Base-by-base conservation (phyloP, 441 rosid genomes). In the Metrosideros polymorpha region DNA sequence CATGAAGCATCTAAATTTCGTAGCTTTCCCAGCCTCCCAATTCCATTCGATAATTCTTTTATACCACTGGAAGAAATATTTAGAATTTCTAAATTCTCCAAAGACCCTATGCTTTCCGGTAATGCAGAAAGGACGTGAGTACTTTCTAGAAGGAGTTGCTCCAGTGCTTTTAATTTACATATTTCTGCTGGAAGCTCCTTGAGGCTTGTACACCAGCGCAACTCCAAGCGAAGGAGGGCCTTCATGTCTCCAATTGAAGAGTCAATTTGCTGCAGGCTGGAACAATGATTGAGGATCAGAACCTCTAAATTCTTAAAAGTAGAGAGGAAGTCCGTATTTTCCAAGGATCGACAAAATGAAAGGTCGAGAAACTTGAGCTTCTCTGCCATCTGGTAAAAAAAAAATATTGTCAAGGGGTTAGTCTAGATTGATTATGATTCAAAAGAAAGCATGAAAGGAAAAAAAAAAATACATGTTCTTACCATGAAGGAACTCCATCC, bases 131-230 rank as follows among this genome's bases (percentile, higher is more conserved):
- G 15, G 15, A 0, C 4, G 2, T 2, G 15, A 49, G 51, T 49
- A 12, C 12, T 0, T 0, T 13, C 0, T 9, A 49, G 17, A 3
- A 12, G 6, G 59, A 55, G 56, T 7, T 53, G 4, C 12, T 22
- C 2, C 12, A 53, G 27, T 0, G 27, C 25, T 53, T 53, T 53
- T 8, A 53, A 53, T 7, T 53, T 22, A 53, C 29, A 15, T 4
- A 25, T 55, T 56, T 56, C 7, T 12, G 1, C 7, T 2, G 63
- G 63, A 56, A 56, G 63, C 17, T 27, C 7, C 30, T 0, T 12
- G 3, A n/a, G 32, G 7, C 0, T 2, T 4, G 0, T 0, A n/a
- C 63, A 27, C 0, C 0, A 0, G 1, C 7, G 0, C 32, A 56
- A 2, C 15, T 56, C 63, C 17, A 56, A 56, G 15, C 32, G 18